Evolutionary conservation across 305 asterid genomes (phyloP).

Genomic region (Plantago coronopus): DNA sequence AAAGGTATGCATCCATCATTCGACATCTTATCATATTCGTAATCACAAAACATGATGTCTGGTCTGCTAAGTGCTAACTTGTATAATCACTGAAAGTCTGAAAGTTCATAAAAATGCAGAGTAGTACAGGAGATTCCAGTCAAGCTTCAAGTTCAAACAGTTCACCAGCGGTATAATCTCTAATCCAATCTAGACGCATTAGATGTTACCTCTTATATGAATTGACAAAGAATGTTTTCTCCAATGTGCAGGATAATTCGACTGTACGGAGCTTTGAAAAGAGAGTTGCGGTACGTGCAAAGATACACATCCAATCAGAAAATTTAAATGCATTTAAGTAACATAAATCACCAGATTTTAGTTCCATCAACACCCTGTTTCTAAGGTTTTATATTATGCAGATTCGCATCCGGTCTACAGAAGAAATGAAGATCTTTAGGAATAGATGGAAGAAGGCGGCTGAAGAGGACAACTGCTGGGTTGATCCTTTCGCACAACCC

Average conservation of each 20-base stretch:
- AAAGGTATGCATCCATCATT: constrained; percentile 24
- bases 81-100: too few species aligned
- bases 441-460: constrained; percentile 68
- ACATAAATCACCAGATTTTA: background rate
- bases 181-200: constrained; percentile 4
- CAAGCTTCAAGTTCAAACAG: constrained; percentile 33
- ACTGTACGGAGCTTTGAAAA: constrained; percentile 28
- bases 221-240: constrained; percentile 2
- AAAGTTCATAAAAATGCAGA: constrained; percentile 23
- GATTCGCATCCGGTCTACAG: constrained; percentile 62
- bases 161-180: constrained; percentile 6
- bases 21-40: background rate
- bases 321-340: too few species aligned
- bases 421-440: constrained; percentile 60
- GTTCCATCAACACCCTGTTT: constrained; percentile 7
- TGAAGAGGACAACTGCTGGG: constrained; percentile 73
- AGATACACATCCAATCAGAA: background rate
- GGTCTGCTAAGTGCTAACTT: too few species aligned
- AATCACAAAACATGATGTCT: background rate
- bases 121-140: constrained; percentile 11
- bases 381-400: constrained; percentile 22
- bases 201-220: background rate
- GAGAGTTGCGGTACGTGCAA: constrained; percentile 56
- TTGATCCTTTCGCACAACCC: constrained; percentile 46
- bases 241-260: constrained; percentile 37